Base-by-base conservation (phyloP, 202 grass and related monocot species). In the Panicum hallii region DNA sequence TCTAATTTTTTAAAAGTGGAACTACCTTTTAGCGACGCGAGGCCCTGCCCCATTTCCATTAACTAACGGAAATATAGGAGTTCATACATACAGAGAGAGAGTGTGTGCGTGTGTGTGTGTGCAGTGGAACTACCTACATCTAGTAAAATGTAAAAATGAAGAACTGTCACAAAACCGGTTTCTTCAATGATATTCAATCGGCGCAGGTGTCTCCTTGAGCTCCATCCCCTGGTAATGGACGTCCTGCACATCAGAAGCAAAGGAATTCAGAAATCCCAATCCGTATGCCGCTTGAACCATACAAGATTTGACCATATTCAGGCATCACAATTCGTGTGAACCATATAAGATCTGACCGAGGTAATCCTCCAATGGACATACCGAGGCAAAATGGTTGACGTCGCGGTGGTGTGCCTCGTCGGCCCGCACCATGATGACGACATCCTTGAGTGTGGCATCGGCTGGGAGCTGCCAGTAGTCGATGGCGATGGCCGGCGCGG, bases 361-460 rank as follows among this genome's bases (percentile, higher is more conserved):
- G 12, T 13, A 14, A 75, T 42, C 47, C 72, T 41, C 13, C 36
- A 23, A 2, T 14, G 36, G 15, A 66, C 89, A 49, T 87, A 95
- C 90, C 48, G 90, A 95, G 0, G 90, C 93, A 50, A 89, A 95
- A 77, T 95, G 93, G 49, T 95, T 95, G 73, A 95, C 93, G 19
- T 95, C 93, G 60, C 93, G 93, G 80, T 95, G 93, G 83, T 95
- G 93, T 7, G 88, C 93, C 77, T 95, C 93, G 70, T 95, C 93
- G 73, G 93, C 86, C 49, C 93, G 87, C 60, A 95, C 73, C 30
- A 92, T 89, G 15, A 43, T 67, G 70, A 95, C 93, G 41, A 98
- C 93, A 44, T 98, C 95, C 95, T 87, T 93, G 63, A 98, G 90
- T 22, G 87, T 98, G 52, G 95, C 91, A 11, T 90, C 82, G 26